These are phyloP conservation scores for Camelina hispida DNA, from an alignment of 345 rosid genomes.

Conservation along the genomic window DNA sequence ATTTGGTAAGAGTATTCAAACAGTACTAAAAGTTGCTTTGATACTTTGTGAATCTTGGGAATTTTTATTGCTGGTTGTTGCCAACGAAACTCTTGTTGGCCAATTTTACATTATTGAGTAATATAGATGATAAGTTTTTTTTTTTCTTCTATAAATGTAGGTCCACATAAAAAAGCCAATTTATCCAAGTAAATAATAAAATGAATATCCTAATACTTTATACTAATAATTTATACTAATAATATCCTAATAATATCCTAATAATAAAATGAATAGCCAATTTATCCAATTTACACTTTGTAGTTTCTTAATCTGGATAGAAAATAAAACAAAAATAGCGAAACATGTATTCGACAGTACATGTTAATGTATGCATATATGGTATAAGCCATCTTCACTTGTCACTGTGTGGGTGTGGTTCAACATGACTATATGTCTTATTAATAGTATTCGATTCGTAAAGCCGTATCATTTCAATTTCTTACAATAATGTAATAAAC, in stretches of 20 bases:
- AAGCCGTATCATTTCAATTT: not conserved
- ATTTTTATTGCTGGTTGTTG: conserved; percentile 43
- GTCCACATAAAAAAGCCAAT: conserved; percentile 34
- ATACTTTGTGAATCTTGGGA: conserved; percentile 15
- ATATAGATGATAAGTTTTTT: conserved; percentile 27
- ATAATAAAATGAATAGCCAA: not conserved
- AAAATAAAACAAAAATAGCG: conserved; percentile 29
- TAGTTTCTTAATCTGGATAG: not conserved
- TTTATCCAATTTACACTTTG: too few species aligned
- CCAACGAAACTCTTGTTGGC: conserved; percentile 44
- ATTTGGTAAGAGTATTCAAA: conserved; percentile 30
- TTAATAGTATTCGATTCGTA: not conserved
- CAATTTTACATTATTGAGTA: conserved; percentile 38
- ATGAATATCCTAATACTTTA: not conserved
- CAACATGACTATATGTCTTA: conserved; percentile 26
- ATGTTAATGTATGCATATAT: conserved; percentile 20
- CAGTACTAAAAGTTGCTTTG: conserved; percentile 22
- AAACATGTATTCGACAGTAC: conserved; percentile 40
- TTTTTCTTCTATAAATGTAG: not conserved
- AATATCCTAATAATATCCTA: too few species aligned
- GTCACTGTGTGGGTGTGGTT: conserved; percentile 25
- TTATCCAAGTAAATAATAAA: not conserved
- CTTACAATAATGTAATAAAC: not conserved
- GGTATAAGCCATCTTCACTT: conserved; percentile 23
- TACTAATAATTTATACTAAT: too few species aligned